Base-by-base conservation (phyloP, 2,329 filamentous ascomycete genomes). In the Talaromyces sp. region DNA sequence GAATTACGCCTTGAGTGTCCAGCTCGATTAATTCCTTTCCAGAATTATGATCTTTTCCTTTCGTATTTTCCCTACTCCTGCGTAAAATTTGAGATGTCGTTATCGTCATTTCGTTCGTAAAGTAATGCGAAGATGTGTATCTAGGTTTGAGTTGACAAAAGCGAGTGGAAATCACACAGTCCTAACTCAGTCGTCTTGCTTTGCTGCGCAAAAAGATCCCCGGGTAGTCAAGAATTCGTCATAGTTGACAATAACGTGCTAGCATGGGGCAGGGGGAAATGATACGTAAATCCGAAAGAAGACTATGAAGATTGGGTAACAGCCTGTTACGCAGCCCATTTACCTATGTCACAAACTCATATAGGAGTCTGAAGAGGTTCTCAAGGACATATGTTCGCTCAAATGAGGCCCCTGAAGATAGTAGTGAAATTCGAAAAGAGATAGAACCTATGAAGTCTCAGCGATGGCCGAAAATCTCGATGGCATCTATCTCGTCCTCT, bases 381-480 rank as follows among this genome's bases (percentile, higher is more conserved):
- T 8, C 49, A 14, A 37, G 31, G 16, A 35, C 31, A 54, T 8
- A 31, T n/a, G 11, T 35, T n/a, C 16, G n/a, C 31, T 13, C 50
- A 54, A 31, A 27, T 19, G 27, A 52, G 14, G 27, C 50, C 10
- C 14, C 2, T 19, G 10, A 35, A 22, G 2, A 22, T 19, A 31
- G 2, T 11, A 8, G 4, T 10, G 10, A 9, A 31, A 16, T 35
- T 7, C 35, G 27, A 35, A 35, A 19, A 54, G 27, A 31, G 16
- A 13, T 37, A 37, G 11, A 39, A 37, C 33, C 7, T 1, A 56
- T 39, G 10, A 39, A 37, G 31, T 39, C 33, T 79, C 72, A 85
- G 68, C 81, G 77, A 74, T 86, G 84, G 11, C 84, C 84, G 70
- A 84, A 82, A 64, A 85, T 78, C 65, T 82, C 80, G 69, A 84